A percentile compares a stretch with the other conserved stretches of the same genome.
Conservation (phyloP, 352 stramenopile species). For the Phytophthora tubulina region DNA sequence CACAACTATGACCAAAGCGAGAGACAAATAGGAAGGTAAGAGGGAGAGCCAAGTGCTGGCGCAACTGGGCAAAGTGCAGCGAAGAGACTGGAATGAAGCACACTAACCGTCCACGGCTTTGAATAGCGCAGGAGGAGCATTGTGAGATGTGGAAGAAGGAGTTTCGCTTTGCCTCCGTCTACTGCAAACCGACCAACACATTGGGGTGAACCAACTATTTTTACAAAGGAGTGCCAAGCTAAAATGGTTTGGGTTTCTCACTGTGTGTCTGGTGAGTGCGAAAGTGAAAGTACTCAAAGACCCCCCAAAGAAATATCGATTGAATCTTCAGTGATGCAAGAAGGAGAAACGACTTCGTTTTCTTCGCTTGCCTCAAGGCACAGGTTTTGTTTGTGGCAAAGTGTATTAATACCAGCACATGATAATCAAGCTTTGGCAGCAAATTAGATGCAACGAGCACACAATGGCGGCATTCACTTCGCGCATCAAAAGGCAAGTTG, state of each 20-base stretch:
- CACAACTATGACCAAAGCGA: not conserved
- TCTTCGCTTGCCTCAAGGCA: not conserved
- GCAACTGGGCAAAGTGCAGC: conserved; percentile 3
- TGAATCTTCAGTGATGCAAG: not conserved
- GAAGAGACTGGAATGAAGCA: conserved; percentile 13
- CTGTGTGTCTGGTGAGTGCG: not conserved
- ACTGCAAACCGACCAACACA: not conserved
- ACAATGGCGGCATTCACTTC: too few species aligned
- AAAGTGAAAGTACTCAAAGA: too few species aligned
- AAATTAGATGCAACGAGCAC: too few species aligned
- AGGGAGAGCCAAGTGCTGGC: conserved; percentile 7
- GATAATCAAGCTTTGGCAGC: too few species aligned
- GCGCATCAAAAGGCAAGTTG: not conserved
- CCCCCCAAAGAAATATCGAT: not conserved
- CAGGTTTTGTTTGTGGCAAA: not conserved
- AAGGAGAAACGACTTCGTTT: not conserved
- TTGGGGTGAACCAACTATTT: conserved; percentile 19
- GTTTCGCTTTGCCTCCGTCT: conserved; percentile 26
- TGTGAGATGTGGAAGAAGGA: conserved; percentile 27
- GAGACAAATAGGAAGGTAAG: conserved; percentile 6
- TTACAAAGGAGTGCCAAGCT: conserved; percentile 9
- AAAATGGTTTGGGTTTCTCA: conserved; percentile 7
- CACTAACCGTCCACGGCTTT: conserved; percentile 16
- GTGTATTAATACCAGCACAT: too few species aligned
- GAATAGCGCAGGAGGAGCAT: conserved; percentile 26